Percentiles rank a stretch among this genome's conserved stretches.
These are phyloP conservation scores for Penicillium tannophilum DNA, from an alignment of 495 filamentous ascomycete species.

Conservation along the genomic window DNA sequence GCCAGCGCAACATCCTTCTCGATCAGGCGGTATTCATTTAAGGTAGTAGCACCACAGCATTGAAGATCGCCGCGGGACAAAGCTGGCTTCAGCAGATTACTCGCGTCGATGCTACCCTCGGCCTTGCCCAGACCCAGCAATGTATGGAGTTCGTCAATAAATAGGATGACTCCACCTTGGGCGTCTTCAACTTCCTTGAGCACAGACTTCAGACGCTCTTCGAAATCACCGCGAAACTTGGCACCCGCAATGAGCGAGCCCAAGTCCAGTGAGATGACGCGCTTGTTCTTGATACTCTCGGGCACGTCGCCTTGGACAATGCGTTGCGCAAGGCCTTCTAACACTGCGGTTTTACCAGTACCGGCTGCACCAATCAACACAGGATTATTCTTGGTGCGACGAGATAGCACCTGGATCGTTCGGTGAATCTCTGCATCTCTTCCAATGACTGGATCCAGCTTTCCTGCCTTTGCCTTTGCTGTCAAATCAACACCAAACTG, in stretches of 20 bases:
- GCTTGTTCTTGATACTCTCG: constrained; percentile 94
- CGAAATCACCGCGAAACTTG: constrained; percentile 94
- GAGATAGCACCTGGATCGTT: constrained; percentile 90
- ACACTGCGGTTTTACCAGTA: constrained; percentile 92
- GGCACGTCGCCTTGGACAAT: constrained; percentile 94
- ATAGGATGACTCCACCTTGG: constrained; percentile 85
- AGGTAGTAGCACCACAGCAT: constrained; percentile 91
- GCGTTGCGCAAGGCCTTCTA: constrained; percentile 89
- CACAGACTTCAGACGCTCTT: constrained; percentile 89
- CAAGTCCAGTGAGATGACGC: constrained; percentile 82
- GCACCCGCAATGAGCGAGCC: constrained; percentile 93
- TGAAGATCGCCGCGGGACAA: constrained; percentile 89
- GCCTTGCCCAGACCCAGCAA: constrained; percentile 91
- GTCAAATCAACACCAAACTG: constrained; percentile 92
- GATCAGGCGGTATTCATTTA: constrained; percentile 88
- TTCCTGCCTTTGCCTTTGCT: constrained; percentile 79
- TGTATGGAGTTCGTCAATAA: constrained; percentile 94
- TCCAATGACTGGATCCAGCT: constrained; percentile 94
- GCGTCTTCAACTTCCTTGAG: constrained; percentile 89
- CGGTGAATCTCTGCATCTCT: constrained; percentile 88
- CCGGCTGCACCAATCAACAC: constrained; percentile 91
- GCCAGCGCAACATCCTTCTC: constrained; percentile 96
- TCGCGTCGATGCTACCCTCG: constrained; percentile 94
- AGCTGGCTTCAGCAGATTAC: constrained; percentile 93
- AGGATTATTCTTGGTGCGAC: constrained; percentile 96